Evolutionary conservation across 148 eudicot species (phyloP).

Genomic region (Talinum fruticosum): DNA sequence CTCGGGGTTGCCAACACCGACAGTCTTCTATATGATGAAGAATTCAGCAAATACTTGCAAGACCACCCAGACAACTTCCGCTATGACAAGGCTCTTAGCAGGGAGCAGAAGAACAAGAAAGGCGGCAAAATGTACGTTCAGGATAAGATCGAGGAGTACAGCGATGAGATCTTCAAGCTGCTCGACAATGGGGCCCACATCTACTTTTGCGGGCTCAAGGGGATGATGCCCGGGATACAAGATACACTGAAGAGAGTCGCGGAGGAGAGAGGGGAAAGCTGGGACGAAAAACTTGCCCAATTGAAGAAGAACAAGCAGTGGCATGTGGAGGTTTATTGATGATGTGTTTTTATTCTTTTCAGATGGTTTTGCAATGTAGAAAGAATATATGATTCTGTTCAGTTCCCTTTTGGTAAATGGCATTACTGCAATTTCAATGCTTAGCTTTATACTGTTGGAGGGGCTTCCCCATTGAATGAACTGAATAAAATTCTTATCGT

Average conservation of each 20-base stretch:
- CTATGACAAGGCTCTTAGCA: constrained; percentile 77
- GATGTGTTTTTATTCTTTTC: constrained; percentile 9
- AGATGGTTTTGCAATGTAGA: constrained; percentile 9
- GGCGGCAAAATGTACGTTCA: constrained; percentile 98
- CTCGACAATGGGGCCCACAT: constrained; percentile 87
- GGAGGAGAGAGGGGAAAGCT: constrained; percentile 80
- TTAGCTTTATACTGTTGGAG: background rate
- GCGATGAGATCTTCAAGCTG: constrained; percentile 78
- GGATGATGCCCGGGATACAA: constrained; percentile 98
- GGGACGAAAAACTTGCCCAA: constrained; percentile 81
- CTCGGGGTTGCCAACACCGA: constrained; percentile 90
- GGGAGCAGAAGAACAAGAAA: constrained; percentile 73
- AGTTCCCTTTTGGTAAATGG: constrained; percentile 9
- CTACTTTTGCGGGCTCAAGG: constrained; percentile 89
- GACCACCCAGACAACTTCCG: constrained; percentile 77
- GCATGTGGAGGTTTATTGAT: constrained; percentile 94
- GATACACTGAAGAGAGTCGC: constrained; percentile 83
- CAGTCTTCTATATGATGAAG: constrained; percentile 85
- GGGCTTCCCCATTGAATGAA: background rate
- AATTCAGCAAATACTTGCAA: constrained; percentile 60
- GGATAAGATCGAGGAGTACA: constrained; percentile 90
- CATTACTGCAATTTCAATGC: constrained; percentile 13
- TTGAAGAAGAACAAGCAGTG: constrained; percentile 93
- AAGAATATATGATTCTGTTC: constrained; percentile 8
- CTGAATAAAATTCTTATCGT: constrained; percentile 6